A percentile compares a stretch with the other conserved stretches of the same genome.
Conservation (phyloP, 1,139 yeast genomes). For the Debaryomyces coudertii region DNA sequence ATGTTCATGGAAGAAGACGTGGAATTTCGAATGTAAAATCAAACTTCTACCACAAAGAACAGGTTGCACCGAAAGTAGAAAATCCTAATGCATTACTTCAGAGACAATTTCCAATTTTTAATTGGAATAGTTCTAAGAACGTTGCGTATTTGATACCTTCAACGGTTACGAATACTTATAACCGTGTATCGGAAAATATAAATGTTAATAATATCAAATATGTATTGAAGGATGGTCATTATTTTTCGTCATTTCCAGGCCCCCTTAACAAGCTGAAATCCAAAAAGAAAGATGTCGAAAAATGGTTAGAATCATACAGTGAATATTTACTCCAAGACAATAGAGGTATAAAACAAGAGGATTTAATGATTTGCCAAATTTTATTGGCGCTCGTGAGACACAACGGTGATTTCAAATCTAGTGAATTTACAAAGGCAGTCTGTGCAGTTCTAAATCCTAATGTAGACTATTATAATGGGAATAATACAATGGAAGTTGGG, state of each 20-base stretch:
- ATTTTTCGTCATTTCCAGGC: conserved; percentile 55
- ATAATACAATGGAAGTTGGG: conserved; percentile 15
- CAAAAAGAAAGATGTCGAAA: conserved; percentile 64
- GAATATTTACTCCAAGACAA: conserved; percentile 14
- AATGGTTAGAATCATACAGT: conserved; percentile 52
- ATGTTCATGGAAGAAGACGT: conserved; percentile 24
- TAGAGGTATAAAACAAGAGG: conserved; percentile 22
- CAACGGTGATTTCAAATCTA: conserved; percentile 35
- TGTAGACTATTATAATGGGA: conserved; percentile 28
- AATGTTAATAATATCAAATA: conserved; percentile 22
- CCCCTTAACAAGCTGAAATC: conserved; percentile 60
- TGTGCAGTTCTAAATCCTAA: conserved; percentile 40
- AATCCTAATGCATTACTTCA: conserved; percentile 42
- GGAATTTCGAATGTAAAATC: conserved; percentile 34
- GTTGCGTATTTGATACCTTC: conserved; percentile 36
- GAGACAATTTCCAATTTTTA: conserved; percentile 78
- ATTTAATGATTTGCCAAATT: conserved; percentile 34
- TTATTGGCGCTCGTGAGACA: conserved; percentile 28
- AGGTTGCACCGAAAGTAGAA: conserved; percentile 28
- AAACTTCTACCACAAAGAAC: conserved; percentile 25
- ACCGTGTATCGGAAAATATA: conserved; percentile 18
- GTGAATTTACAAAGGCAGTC: conserved; percentile 29
- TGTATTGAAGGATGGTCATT: conserved; percentile 24
- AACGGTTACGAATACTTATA: conserved; percentile 16
- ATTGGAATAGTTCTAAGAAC: conserved; percentile 58